Evolutionary conservation across 1,139 yeast species (phyloP).

Genomic region (Arxiozyma bovina): DNA sequence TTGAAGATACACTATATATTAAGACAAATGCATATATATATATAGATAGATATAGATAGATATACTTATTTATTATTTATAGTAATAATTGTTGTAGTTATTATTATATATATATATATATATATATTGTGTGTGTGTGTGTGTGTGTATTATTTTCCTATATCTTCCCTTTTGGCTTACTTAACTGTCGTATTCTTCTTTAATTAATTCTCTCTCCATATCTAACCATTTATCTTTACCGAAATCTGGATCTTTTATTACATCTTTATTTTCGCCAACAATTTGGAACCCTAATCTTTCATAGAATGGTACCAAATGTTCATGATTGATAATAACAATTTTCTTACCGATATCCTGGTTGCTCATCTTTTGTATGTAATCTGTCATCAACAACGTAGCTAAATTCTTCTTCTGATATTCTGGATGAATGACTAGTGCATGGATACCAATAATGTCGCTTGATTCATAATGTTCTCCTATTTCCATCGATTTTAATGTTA

Average conservation of each 20-base stretch:
- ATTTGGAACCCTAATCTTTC: slow-evolving; percentile 61
- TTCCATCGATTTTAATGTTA: slow-evolving; percentile 63
- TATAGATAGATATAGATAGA: too few relatives aligned
- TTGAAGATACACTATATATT: too few relatives aligned
- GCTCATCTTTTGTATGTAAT: slow-evolving; percentile 80
- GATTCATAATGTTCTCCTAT: slow-evolving; percentile 54
- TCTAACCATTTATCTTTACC: slow-evolving; percentile 29
- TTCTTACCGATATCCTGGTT: slow-evolving; percentile 81
- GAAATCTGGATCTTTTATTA: slow-evolving; percentile 24
- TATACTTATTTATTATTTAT: too few relatives aligned
- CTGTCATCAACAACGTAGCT: slow-evolving; percentile 76
- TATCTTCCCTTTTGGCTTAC: not conserved
- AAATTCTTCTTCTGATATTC: slow-evolving; percentile 73
- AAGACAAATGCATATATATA: too few relatives aligned
- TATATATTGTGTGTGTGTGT: too few relatives aligned
- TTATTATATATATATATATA: too few relatives aligned
- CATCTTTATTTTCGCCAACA: slow-evolving; percentile 27
- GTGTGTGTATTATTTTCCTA: too few relatives aligned
- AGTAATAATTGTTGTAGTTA: too few relatives aligned
- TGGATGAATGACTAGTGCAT: slow-evolving; percentile 70
- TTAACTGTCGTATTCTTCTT: slow-evolving; percentile 29
- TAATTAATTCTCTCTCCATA: slow-evolving; percentile 31
- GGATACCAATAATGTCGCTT: slow-evolving; percentile 70
- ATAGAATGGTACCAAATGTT: slow-evolving; percentile 63
- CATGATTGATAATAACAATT: slow-evolving; percentile 66